Base-by-base conservation (phyloP, 2,329 filamentous ascomycete genomes). In the Fusarium marasasianum region DNA sequence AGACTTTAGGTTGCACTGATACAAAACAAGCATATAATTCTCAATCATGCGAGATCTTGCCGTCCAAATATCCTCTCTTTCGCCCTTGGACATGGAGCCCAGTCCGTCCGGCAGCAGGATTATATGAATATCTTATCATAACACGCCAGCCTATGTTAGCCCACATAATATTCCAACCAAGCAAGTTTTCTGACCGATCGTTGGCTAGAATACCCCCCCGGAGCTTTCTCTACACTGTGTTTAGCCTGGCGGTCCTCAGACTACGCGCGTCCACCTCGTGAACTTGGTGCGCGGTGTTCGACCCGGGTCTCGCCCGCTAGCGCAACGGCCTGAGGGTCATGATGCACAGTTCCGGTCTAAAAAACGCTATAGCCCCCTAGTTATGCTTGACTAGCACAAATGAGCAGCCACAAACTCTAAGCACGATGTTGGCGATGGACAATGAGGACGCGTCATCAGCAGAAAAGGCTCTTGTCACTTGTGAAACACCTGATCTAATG, bases 201-300 rank as follows among this genome's bases (percentile, higher is more conserved):
- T 20, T 47, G 5, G 8, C 5, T 11, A 29, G 44, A 6, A 26
- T 13, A 20, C 7, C 24, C 20, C 17, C 17, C 13, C 24, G 20
- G 18, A 14, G 18, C 8, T 3, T 20, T 29, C 14, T 12, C 12
- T 9, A 29, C 24, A 5, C 1, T 0, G 17, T 18, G 3, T 47
- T 6, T 5, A 29, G 24, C 44, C 44, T 20, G 24, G 44, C 9
- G 14, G 41, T n/a, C 14, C 14, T 26, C 24, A 29, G 44, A 18
- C 12, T 29, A 48, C 20, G 45, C 26, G 45, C 45, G 45, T 48
- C 45, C 26, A 45, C 44, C 44, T 29, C 1, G 11, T 26, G 7
- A 29, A 20, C 44, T 47, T 47, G 44, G 18, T 47, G 12, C 24
- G 38, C 7, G 20, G 20, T 22, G 38, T 8, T 47, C 44, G 17